phyloP scores from a whole-genome alignment of 2,329 filamentous ascomycete genomes.

The Cladophialophora psammophila region DNA sequence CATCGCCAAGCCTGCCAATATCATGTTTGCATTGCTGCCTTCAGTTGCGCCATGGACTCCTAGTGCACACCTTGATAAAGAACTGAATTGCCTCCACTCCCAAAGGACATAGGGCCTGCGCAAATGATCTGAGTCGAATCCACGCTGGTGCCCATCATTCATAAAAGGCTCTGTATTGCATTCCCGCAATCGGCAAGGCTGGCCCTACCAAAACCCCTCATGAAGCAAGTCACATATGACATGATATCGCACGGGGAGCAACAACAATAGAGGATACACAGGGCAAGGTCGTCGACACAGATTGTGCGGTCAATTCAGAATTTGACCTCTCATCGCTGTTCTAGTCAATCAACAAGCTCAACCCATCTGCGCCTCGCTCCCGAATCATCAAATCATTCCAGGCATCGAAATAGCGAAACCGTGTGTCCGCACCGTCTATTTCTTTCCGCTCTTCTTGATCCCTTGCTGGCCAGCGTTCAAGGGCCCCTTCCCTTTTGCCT shows the following conservation, averaged over 20 bases:
- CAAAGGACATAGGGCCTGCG: neutral
- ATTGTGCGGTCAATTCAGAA: slow-evolving; percentile 1
- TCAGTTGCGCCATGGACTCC: neutral
- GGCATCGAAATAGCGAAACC: neutral
- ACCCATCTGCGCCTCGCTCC: slow-evolving; percentile 30
- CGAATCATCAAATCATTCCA: slow-evolving; percentile 27
- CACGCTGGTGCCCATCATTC: neutral
- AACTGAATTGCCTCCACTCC: neutral
- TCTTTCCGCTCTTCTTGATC: slow-evolving; percentile 99
- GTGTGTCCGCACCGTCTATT: slow-evolving; percentile 38
- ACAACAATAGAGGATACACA: neutral
- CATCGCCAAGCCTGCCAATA: neutral
- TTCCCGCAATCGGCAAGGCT: neutral
- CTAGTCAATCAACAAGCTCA: slow-evolving; percentile 9
- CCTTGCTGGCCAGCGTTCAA: slow-evolving; percentile 83
- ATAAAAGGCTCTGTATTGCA: neutral
- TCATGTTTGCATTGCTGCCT: neutral
- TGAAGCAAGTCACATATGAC: neutral
- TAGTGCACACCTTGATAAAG: neutral
- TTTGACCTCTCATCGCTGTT: neutral
- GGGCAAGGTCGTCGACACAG: neutral
- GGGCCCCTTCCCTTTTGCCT: slow-evolving; percentile 86
- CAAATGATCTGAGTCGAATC: neutral
- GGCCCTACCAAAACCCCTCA: neutral
- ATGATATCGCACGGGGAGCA: neutral